phyloP scores from a whole-genome alignment of 2,329 filamentous ascomycete species.

The Drechslerella stenobrocha region DNA sequence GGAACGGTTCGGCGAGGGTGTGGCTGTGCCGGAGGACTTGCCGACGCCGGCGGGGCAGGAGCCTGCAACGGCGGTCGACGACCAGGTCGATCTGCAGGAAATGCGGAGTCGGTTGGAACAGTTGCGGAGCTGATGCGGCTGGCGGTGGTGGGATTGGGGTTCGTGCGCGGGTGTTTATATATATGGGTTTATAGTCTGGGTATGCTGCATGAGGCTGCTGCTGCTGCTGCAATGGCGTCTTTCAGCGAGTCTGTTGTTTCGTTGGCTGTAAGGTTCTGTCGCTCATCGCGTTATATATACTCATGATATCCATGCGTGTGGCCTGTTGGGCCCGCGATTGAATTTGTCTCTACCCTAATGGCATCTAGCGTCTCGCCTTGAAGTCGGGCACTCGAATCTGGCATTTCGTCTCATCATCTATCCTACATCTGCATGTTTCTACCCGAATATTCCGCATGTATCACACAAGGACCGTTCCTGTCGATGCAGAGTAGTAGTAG shows the following conservation, averaged over 20 bases:
- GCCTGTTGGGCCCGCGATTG: too few species aligned
- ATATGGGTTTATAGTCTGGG: not conserved
- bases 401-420: too few species aligned
- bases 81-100: conserved; percentile 87
- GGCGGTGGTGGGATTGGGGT: too few species aligned
- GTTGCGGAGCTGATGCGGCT: conserved; percentile 72
- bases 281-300: not conserved
- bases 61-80: conserved; percentile 76
- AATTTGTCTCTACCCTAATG: too few species aligned
- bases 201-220: not conserved
- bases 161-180: not conserved
- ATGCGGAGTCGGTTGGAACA: conserved; percentile 92
- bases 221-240: conserved; percentile 1
- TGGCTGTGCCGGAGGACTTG: conserved; percentile 61
- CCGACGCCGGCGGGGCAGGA: conserved; percentile 58
- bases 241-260: conserved; percentile 14
- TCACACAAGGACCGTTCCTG: too few species aligned
- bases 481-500: too few species aligned
- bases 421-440: too few species aligned
- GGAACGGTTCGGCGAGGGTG: conserved; percentile 72
- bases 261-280: not conserved
- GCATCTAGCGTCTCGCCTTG: too few species aligned
- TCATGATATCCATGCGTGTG: not conserved
- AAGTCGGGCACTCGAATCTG: too few species aligned
- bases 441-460: too few species aligned